These are phyloP conservation scores for Trypanosoma rangeli DNA, from an alignment of 208 protist genomes.

Conservation along the genomic window DNA sequence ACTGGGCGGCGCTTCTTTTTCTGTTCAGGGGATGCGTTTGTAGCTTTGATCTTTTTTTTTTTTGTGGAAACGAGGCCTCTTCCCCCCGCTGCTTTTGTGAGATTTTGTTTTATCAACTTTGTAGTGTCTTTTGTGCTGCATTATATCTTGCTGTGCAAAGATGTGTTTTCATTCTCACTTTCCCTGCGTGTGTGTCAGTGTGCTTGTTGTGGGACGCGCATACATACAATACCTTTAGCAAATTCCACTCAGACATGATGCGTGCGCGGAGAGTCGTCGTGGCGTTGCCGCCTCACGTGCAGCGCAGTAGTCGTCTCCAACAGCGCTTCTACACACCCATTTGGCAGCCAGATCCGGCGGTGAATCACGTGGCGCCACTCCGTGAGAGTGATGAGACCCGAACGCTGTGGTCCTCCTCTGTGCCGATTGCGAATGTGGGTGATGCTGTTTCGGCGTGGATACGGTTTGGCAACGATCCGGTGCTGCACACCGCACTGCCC, in stretches of 20 bases:
- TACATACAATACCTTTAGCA: background rate
- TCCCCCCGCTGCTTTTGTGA: background rate
- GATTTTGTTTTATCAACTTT: background rate
- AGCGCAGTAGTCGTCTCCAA: background rate
- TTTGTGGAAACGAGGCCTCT: background rate
- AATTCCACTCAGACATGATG: background rate
- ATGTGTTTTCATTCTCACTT: constrained; percentile 10
- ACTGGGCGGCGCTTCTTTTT: background rate
- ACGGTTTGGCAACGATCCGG: constrained; percentile 88
- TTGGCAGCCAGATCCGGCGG: constrained; percentile 42
- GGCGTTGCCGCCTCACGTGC: background rate
- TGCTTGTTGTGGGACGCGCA: background rate
- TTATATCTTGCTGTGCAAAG: background rate
- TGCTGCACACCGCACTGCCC: constrained; percentile 61
- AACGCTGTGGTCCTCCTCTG: constrained; percentile 50
- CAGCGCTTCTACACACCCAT: constrained; percentile 78
- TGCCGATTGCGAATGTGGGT: constrained; percentile 41
- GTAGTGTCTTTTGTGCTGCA: background rate
- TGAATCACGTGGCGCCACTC: constrained; percentile 42
- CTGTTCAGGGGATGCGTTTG: background rate
- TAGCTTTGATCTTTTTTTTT: background rate
- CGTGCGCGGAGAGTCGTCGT: constrained; percentile 8
- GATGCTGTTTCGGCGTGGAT: constrained; percentile 66
- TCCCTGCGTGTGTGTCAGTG: background rate
- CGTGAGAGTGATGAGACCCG: constrained; percentile 56